Base-by-base conservation (phyloP, 805 yeast species). In the Ogataea pilisensis region DNA sequence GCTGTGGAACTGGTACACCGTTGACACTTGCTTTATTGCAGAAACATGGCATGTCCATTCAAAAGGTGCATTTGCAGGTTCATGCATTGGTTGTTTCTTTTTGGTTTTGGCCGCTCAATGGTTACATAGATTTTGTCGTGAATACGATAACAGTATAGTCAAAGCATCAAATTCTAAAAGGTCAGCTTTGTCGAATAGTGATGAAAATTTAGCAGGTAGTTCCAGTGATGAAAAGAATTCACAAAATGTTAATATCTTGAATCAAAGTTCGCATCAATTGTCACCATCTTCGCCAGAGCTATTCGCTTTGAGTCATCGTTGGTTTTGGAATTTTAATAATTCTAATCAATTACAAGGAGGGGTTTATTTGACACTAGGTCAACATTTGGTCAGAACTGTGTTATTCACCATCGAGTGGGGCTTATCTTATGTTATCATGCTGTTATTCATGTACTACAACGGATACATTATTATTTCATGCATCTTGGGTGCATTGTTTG, bases 1-100 rank as follows among this genome's bases (percentile, higher is more conserved):
- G 88, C 59, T 78, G 44, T 82, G 88, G 87, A 82, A 82, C 57
- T 82, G 88, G 87, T 66, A 78, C 49, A 79, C 85, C 0, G 68
- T 80, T 22, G 80, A 82, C 49, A 64, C 81, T 5, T 82, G 87
- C 55, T 82, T 82, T 53, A 67, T 82, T 45, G 70, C 85, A 7
- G 65, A 58, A 34, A 63, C 80, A 24, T 82, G 89, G 89, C 85
- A 77, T 43, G 76, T 78, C 34, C 67, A 60, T 13, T 65, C 79
- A 2, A 65, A 64, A 41, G 82, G 81, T 1, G 78, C 70, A 61
- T 82, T 82, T 63, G 87, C 85, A 3, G 87, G 86, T n/a, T 70
- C 85, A 1, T 82, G 88, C 61, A 66, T 82, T 24, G 87, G 87
- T n/a, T 76, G 78, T 8, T 75, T 80, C 55, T 63, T 75, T 22